Percentiles rank a stretch among this genome's conserved stretches.
Conservation (phyloP, 2,329 filamentous ascomycete genomes). For the Penicillium polonicum region DNA sequence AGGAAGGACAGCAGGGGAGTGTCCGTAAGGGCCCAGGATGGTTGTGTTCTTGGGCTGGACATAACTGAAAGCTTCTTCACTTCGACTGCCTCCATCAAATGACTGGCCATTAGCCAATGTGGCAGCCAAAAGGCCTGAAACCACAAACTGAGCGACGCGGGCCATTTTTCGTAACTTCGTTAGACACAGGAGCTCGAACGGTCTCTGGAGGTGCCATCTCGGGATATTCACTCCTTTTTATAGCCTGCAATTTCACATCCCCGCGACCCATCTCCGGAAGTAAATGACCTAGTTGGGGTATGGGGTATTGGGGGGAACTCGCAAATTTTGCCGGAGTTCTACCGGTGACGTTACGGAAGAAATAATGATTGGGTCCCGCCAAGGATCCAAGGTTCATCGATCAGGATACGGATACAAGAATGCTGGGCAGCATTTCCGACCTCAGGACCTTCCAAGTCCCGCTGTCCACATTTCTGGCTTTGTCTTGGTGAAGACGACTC, state of each 20-base stretch:
- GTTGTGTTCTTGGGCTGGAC: conserved; percentile 9
- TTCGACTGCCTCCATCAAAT: conserved; percentile 4
- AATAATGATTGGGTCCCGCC: neutral
- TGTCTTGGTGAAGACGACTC: neutral
- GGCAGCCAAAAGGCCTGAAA: conserved; percentile 8
- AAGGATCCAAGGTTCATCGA: neutral
- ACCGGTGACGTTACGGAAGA: neutral
- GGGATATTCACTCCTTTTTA: neutral
- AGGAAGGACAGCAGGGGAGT: conserved; percentile 8
- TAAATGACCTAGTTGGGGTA: neutral
- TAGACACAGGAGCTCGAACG: neutral
- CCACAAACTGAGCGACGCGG: neutral
- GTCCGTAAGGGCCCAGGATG: conserved; percentile 6
- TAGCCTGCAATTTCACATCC: neutral
- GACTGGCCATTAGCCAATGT: conserved; percentile 3
- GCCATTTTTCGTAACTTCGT: neutral
- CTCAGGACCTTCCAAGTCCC: too few species aligned
- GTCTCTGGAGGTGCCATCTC: neutral
- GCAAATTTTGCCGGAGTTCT: neutral
- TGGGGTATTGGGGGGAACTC: too few species aligned
- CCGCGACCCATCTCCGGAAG: neutral
- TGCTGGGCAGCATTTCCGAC: neutral
- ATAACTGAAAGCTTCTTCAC: conserved; percentile 8
- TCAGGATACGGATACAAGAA: neutral
- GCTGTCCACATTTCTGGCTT: neutral